phyloP scores from a whole-genome alignment of 106 monocot species.

The Dioscorea zingiberensis region DNA sequence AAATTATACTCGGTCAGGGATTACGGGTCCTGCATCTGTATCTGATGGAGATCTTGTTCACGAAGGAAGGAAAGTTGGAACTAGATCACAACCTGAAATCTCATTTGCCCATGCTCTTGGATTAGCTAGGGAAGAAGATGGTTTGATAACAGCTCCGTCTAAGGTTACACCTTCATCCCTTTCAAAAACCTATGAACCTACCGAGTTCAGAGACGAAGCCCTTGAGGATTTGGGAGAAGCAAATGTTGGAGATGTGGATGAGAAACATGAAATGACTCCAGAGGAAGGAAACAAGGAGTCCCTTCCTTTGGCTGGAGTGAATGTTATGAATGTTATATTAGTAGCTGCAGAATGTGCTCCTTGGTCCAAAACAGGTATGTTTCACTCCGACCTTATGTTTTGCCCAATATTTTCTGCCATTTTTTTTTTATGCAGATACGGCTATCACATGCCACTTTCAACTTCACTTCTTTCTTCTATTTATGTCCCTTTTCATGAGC shows the following conservation, averaged over 20 bases:
- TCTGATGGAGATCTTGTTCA: slow-evolving; percentile 3
- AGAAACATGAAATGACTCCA: slow-evolving; percentile 6
- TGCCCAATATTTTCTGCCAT: background rate
- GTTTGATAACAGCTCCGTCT: slow-evolving; percentile 1
- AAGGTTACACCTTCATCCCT: slow-evolving; percentile 10
- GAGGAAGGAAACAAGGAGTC: slow-evolving; percentile 28
- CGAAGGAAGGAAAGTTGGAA: slow-evolving; percentile 2
- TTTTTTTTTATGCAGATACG: background rate
- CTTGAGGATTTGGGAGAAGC: slow-evolving; percentile 13
- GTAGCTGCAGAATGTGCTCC: slow-evolving; percentile 92
- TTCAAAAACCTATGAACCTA: slow-evolving; percentile 13
- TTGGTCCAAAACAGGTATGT: slow-evolving; percentile 85
- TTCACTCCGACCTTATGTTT: background rate
- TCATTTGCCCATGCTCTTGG: slow-evolving; percentile 27
- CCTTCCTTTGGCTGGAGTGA: slow-evolving; percentile 57
- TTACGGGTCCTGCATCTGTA: slow-evolving; percentile 1
- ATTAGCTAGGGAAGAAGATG: slow-evolving; percentile 20
- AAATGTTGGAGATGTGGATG: slow-evolving; percentile 8
- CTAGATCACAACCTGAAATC: background rate
- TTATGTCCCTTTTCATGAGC: background rate
- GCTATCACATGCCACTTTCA: background rate
- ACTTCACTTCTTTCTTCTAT: background rate
- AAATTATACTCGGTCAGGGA: slow-evolving; percentile 1
- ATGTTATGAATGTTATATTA: slow-evolving; percentile 90
- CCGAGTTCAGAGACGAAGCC: slow-evolving; percentile 5